Evolutionary conservation across 805 yeast genomes (phyloP), one percentile per base, ranked within the genome.

Genomic region (Candida stauntonica): DNA sequence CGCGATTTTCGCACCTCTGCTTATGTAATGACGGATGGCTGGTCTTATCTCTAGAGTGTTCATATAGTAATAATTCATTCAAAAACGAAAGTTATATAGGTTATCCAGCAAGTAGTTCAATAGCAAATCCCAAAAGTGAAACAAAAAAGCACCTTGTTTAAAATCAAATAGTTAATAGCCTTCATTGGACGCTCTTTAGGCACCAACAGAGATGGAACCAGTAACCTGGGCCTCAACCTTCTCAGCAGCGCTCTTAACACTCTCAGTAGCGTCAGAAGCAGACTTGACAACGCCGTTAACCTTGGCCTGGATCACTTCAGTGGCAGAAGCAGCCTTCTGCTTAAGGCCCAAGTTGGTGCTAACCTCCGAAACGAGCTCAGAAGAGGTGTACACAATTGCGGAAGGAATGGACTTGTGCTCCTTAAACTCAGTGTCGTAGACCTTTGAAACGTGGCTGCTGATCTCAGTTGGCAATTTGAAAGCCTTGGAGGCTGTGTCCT

Each of bases 381-480:
- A 32, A 5, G 46, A 42, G 4, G 49, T 42, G 30, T 40, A 39
- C 7, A 36, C 39, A 31, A 45, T 29, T 4, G 49, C 49, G 21
- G 36, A 30, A 3, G 49, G 43, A 18, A 42, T 35, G 2, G 49
- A 45, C 19, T 45, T 37, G 37, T 35, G 43, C 28, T 36, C 39
- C 34, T 39, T 42, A 23, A 39, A 30, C 29, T 45, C 45, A 5
- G 38, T 17, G 29, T 28, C 43, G 27, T 42, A 45, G 7, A 45
- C 33, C 38, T 42, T 39, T 7, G 44, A 36, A 18, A 45, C 45
- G 36, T 38, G 46, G 13, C 18, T 26, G 5, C 40, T 19, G 16
- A 39, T n/a, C 9, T 33, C 35, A 13, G 26, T 15, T n/a, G 48
- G 48, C 15, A 39, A 31, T 28, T 39, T 36, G 29, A 39, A 13